phyloP scores from a whole-genome alignment of 441 rosid genomes.

The Aleurites moluccanus region DNA sequence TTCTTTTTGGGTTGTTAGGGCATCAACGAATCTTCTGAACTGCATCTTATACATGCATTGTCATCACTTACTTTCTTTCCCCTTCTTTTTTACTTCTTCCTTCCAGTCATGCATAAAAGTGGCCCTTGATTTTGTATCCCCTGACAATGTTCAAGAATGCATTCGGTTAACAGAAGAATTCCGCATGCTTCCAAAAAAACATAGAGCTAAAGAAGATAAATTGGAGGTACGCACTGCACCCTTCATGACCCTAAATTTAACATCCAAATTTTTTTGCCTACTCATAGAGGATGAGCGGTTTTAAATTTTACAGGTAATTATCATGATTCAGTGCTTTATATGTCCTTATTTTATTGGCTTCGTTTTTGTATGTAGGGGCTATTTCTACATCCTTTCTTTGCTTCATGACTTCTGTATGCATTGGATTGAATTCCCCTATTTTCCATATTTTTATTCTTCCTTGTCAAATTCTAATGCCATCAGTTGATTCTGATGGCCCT shows the following conservation, averaged over 20 bases:
- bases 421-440: neutral
- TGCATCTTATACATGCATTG: neutral
- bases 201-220: constrained; percentile 77
- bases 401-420: neutral
- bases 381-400: neutral
- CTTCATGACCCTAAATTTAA: neutral
- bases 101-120: constrained; percentile 81
- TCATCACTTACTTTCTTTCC: neutral
- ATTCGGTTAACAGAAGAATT: constrained; percentile 74
- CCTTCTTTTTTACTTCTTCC: neutral
- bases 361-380: neutral
- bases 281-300: neutral
- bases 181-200: constrained; percentile 66
- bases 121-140: constrained; percentile 87
- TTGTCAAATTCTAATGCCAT: neutral
- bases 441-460: neutral
- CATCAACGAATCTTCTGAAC: neutral
- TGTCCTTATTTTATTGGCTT: neutral
- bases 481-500: neutral
- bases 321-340: neutral
- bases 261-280: neutral
- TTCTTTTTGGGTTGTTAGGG: neutral
- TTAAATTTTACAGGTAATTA: neutral
- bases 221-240: constrained; percentile 45
- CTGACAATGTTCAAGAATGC: constrained; percentile 71